These are phyloP conservation scores for Termitomyces sp. DNA, from an alignment of 768 basidiomycete species.

Conservation along the genomic window DNA sequence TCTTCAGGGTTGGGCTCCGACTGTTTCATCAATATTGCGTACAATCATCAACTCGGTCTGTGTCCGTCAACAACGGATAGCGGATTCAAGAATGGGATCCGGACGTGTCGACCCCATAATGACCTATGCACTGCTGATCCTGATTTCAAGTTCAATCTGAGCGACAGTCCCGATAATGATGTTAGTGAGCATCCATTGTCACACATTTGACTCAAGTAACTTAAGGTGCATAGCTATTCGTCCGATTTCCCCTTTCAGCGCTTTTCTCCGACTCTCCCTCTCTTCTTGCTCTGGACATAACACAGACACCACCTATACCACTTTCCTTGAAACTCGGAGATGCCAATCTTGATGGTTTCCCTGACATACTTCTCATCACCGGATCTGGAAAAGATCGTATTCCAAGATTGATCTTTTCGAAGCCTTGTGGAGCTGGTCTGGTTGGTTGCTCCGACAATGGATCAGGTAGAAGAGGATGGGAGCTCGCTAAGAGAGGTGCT, in stretches of 20 bases:
- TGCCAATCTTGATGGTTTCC: slow-evolving; percentile 90
- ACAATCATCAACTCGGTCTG: slow-evolving; percentile 84
- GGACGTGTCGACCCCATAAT: slow-evolving; percentile 68
- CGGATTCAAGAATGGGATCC: slow-evolving; percentile 41
- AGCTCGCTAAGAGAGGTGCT: slow-evolving; percentile 44
- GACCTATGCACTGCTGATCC: slow-evolving; percentile 81
- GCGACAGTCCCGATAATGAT: slow-evolving; percentile 39
- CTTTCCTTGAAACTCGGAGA: slow-evolving; percentile 82
- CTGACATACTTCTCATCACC: slow-evolving; percentile 69
- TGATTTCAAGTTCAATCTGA: slow-evolving; percentile 72
- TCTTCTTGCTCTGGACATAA: slow-evolving; percentile 67
- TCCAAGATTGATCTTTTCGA: slow-evolving; percentile 60
- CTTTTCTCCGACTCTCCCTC: slow-evolving; percentile 49
- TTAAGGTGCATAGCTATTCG: slow-evolving; percentile 42
- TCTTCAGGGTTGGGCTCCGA: slow-evolving; percentile 66
- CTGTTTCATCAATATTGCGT: slow-evolving; percentile 87
- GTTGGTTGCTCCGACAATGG: slow-evolving; percentile 52
- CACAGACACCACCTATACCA: slow-evolving; percentile 62
- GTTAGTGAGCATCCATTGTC: slow-evolving; percentile 25
- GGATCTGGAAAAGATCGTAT: slow-evolving; percentile 39
- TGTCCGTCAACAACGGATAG: slow-evolving; percentile 57
- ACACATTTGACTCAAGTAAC: not conserved
- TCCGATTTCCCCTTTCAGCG: slow-evolving; percentile 56
- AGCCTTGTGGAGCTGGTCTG: slow-evolving; percentile 49
- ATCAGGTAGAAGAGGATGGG: slow-evolving; percentile 61